phyloP scores from a whole-genome alignment of 352 stramenopile species.

The Phytophthora hibernalis region DNA sequence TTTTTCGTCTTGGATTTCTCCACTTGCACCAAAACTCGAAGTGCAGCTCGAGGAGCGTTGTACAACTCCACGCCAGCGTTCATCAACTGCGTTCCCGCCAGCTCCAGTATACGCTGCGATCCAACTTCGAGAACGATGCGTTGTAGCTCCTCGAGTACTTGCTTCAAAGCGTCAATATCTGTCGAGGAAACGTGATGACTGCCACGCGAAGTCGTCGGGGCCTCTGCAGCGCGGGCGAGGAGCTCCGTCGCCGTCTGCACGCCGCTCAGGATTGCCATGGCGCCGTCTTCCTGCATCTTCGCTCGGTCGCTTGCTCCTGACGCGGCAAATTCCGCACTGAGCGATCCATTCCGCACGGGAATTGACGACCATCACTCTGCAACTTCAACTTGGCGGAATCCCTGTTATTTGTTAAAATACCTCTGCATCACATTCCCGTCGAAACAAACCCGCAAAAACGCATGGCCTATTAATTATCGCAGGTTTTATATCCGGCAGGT shows the following conservation, averaged over 20 bases:
- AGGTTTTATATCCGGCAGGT: too few relatives aligned
- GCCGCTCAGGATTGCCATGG: conserved; percentile 17
- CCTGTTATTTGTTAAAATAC: conserved; percentile 9
- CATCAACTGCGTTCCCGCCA: conserved; percentile 52
- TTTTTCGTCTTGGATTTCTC: conserved; percentile 25
- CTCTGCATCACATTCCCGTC: neutral
- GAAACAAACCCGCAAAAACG: conserved; percentile 2
- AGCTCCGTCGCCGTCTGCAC: conserved; percentile 31
- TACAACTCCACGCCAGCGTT: conserved; percentile 73
- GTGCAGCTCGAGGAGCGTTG: conserved; percentile 57
- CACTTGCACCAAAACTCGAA: conserved; percentile 41
- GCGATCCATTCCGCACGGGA: neutral
- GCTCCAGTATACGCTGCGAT: conserved; percentile 37
- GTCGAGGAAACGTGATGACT: conserved; percentile 2
- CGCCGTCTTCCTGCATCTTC: conserved; percentile 26
- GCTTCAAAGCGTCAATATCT: conserved; percentile 12
- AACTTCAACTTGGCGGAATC: conserved; percentile 20
- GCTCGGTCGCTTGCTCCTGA: conserved; percentile 7
- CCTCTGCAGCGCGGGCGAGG: conserved; percentile 15
- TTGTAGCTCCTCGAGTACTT: conserved; percentile 44
- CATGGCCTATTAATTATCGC: too few relatives aligned
- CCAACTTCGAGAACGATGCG: conserved; percentile 25
- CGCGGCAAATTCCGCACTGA: conserved; percentile 29
- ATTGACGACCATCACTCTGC: conserved; percentile 37
- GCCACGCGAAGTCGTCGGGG: neutral